Conservation (phyloP, 495 filamentous ascomycete genomes). For the Penicillium ucsense region DNA sequence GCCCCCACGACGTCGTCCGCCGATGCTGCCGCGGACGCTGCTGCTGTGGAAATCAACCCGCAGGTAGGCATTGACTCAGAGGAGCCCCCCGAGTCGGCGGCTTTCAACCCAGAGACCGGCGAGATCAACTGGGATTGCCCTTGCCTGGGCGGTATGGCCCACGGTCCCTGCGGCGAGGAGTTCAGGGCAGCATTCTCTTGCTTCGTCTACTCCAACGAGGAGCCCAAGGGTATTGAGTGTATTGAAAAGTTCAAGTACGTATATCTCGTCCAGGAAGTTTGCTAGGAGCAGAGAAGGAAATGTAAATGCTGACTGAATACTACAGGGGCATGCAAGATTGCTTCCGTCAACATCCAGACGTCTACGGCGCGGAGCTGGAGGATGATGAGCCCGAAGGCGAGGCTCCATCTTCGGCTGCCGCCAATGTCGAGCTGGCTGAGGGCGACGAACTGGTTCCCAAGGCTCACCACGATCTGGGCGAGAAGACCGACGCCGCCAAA, state of each 20-base stretch:
- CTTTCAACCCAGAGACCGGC: conserved; percentile 95
- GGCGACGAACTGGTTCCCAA: conserved; percentile 40
- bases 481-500: conserved; percentile 18
- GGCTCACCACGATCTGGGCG: conserved; percentile 38
- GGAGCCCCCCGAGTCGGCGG: conserved; percentile 75
- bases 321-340: conserved; percentile 89
- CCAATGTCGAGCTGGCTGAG: conserved; percentile 23
- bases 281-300: not conserved
- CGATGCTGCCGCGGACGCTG: not conserved
- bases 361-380: conserved; percentile 84
- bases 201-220: conserved; percentile 87
- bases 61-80: conserved; percentile 32
- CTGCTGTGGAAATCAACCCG: not conserved
- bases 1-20: not conserved
- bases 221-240: conserved; percentile 98
- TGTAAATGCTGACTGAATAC: conserved; percentile 3
- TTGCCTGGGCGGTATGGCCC: conserved; percentile 92
- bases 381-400: conserved; percentile 50
- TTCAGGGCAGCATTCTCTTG: conserved; percentile 95
- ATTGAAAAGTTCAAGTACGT: conserved; percentile 93
- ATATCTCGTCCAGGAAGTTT: too few relatives aligned
- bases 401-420: conserved; percentile 9
- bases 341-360: conserved; percentile 82
- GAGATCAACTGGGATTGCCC: conserved; percentile 99
- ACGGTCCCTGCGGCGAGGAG: conserved; percentile 91